These are phyloP conservation scores for Willaertia magna DNA, from an alignment of 208 protist genomes.

Conservation along the genomic window DNA sequence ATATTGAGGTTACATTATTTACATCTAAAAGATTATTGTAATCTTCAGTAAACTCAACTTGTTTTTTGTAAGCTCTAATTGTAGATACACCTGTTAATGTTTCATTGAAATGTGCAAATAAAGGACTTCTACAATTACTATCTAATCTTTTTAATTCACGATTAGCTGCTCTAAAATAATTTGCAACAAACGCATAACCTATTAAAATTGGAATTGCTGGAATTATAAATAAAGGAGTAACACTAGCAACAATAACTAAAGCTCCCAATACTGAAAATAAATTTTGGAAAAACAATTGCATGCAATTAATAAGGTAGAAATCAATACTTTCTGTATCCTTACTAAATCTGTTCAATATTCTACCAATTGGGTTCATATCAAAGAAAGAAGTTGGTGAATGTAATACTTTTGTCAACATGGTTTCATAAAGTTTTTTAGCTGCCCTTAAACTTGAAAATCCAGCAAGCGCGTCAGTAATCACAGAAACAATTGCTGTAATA, in stretches of 20 bases:
- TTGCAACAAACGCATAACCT: conserved; percentile 60
- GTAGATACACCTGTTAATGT: conserved; percentile 59
- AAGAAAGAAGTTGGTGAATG: conserved; percentile 69
- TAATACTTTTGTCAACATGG: conserved; percentile 41
- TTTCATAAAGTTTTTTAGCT: conserved; percentile 33
- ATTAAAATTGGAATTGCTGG: conserved; percentile 36
- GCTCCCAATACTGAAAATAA: conserved; percentile 7
- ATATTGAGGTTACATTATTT: conserved; percentile 19
- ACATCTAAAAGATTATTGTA: conserved; percentile 37
- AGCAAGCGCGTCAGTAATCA: background rate
- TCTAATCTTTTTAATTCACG: conserved; percentile 71
- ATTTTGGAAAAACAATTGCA: background rate
- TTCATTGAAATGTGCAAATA: conserved; percentile 74
- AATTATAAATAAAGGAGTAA: conserved; percentile 15
- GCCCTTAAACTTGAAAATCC: background rate
- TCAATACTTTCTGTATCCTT: conserved; percentile 70
- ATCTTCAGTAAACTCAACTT: conserved; percentile 35
- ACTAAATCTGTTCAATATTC: conserved; percentile 83
- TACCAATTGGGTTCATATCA: conserved; percentile 76
- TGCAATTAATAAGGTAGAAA: background rate
- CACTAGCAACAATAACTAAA: background rate
- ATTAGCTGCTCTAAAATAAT: conserved; percentile 58
- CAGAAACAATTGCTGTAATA: background rate
- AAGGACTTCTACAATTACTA: conserved; percentile 65
- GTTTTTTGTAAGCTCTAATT: conserved; percentile 52